Conservation (phyloP, 306 rosid genomes). For the Dryas alaskensis region DNA sequence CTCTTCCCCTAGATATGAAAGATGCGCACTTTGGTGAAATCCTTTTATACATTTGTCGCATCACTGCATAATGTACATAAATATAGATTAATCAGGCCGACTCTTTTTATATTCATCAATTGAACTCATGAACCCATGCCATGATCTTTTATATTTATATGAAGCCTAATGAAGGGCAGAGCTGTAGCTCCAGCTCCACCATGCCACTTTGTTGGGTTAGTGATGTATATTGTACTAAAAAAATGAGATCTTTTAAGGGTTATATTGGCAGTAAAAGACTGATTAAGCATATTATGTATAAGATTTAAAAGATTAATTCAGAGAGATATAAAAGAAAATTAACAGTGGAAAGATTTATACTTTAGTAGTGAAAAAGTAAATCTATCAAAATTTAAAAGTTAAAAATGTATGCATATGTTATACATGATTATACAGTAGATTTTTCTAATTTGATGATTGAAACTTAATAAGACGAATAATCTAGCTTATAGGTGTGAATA, state of each 20-base stretch:
- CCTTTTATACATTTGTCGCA: not conserved
- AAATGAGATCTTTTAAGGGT: not conserved
- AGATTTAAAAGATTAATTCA: not conserved
- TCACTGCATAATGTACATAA: not conserved
- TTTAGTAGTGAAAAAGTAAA: no score
- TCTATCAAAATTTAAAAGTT: no score
- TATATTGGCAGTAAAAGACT: not conserved
- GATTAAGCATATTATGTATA: not conserved
- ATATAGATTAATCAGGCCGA: not conserved
- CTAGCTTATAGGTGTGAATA: not conserved
- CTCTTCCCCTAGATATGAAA: slow-evolving; percentile 7
- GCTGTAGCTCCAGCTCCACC: slow-evolving; percentile 1
- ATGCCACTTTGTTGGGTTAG: not conserved
- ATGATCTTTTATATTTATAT: not conserved
- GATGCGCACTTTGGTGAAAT: not conserved
- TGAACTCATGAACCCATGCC: slow-evolving; percentile 8
- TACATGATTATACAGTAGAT: no score
- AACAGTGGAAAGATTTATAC: no score
- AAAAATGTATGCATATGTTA: no score
- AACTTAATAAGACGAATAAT: not conserved
- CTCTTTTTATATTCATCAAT: not conserved
- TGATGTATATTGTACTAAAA: not conserved
- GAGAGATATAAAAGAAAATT: no score
- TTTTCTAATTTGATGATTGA: not conserved
- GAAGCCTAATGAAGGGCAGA: not conserved